Evolutionary conservation across 1,139 yeast species (phyloP), one percentile per base, ranked within the genome.

Genomic region (Casaregolazyma lundiana): DNA sequence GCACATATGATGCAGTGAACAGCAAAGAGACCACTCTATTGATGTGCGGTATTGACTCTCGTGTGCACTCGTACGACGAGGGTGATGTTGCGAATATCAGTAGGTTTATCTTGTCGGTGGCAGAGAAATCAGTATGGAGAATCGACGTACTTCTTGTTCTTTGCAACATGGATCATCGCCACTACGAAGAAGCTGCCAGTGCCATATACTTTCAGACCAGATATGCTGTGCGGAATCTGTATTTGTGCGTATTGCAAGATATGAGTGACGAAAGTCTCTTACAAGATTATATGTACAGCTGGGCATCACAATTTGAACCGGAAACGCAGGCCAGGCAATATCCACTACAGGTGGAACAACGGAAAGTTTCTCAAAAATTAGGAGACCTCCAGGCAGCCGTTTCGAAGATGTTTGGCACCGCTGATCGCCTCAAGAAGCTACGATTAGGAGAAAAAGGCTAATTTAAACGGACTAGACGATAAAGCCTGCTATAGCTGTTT

Each of bases 141-240:
- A 19, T 18, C 11, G 39, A 36, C 15, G 16, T 36, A 13, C 39
- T 36, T 18, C 22, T 36, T 19, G 26, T 36, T 36, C 22, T 21
- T 6, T 36, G 21, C 26, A 21, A 21, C 17, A 11, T n/a, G 22
- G 39, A 36, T 36, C 15, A 19, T 9, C 17, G 7, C 13, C 4
- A 19, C 16, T 19, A 18, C 11, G 26, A 19, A 6, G 17, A 20
- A 4, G 39, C 39, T 6, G 17, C 22, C 11, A 36, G 13, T 6
- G 39, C 8, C 3, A 19, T 36, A 26, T 26, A 26, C 13, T 26
- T 26, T 6, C 32, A 26, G 13, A 26, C 32, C 6, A 26, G 32
- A 4, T 15, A 26, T 26, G 32, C 32, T 26, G 32, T 26, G 4
- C 32, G 13, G 15, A 26, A 26, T 6, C 15, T 26, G 32, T 26